A percentile compares a stretch with the other conserved stretches of the same genome.
Evolutionary conservation across 768 basidiomycete genomes (phyloP).

Genomic region (Lepiota brunneoincarnata): DNA sequence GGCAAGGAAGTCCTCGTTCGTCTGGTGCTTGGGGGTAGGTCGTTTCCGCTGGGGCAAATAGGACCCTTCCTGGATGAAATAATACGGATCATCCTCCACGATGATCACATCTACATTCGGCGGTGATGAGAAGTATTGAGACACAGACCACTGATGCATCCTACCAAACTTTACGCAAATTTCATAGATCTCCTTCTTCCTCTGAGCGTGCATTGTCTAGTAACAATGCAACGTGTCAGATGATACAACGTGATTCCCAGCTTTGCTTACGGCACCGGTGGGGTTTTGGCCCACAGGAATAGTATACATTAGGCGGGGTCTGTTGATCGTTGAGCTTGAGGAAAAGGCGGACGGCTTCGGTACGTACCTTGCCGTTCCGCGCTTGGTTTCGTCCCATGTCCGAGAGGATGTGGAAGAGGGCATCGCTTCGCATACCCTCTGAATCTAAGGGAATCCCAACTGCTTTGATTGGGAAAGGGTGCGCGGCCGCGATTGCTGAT

Average conservation of each 20-base stretch:
- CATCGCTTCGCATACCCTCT: slow-evolving; percentile 62
- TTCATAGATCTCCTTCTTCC: slow-evolving; percentile 81
- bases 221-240: slow-evolving; percentile 1
- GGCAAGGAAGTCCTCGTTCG: slow-evolving; percentile 43
- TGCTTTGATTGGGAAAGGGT: slow-evolving; percentile 39
- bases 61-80: slow-evolving; percentile 62
- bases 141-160: slow-evolving; percentile 1
- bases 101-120: slow-evolving; percentile 59
- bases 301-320: slow-evolving; percentile 72
- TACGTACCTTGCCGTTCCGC: slow-evolving; percentile 53
- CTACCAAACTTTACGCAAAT: slow-evolving; percentile 78
- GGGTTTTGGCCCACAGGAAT: slow-evolving; percentile 87
- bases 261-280: slow-evolving; percentile 57
- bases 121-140: not conserved
- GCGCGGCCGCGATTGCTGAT: slow-evolving; percentile 36
- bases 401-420: slow-evolving; percentile 54
- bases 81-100: slow-evolving; percentile 83
- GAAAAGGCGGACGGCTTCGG: not conserved
- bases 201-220: slow-evolving; percentile 55
- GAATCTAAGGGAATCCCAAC: slow-evolving; percentile 67
- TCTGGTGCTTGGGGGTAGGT: slow-evolving; percentile 19
- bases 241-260: not conserved
- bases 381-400: slow-evolving; percentile 63
- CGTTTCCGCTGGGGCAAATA: slow-evolving; percentile 44
- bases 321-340: slow-evolving; percentile 19